Base-by-base conservation (phyloP, 305 asterid species). In the Plantago rigida region DNA sequence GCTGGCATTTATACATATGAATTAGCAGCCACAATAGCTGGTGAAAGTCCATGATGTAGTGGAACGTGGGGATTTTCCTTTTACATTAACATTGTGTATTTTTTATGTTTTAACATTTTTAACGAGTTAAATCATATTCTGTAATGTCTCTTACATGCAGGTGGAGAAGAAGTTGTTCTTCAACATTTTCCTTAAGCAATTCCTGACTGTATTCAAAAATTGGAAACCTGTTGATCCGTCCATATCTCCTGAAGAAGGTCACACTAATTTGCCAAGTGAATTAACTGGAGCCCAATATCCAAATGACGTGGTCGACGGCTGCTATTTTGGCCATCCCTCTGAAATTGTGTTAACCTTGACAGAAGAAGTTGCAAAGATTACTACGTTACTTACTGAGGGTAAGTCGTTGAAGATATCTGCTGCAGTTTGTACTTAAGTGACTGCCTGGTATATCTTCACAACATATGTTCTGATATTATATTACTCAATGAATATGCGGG, bases 301-400 rank as follows among this genome's bases (percentile, higher is more conserved):
- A 68, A 77, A 74, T 47, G 80, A 83, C 68, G 82, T 74, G 65
- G 87, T 86, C 78, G 78, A 80, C 69, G 99, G 97, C 72, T 92
- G 99, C 77, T 73, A 78, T 71, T 74, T 79, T 77, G 97, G 97
- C 51, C 99, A 92, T 66, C 99, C 97, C 68, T 68, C 86, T 75
- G 96, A 84, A 76, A 74, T 92, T 68, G 77, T 86, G 69, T 69
- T 67, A 60, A 74, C 64, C 65, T 68, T 92, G 73, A 74, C 71
- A 22, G 94, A 79, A 66, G 97, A 88, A 75, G 74, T 90, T 61
- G 63, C 77, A 59, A 76, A 62, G 62, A 71, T 85, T 67, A 80
- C 91, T 44, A 76, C 75, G 58, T 71, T 78, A 65, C 80, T 85
- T 58, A 69, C 78, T 61, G 89, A 92, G 69, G 68, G 99, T 92